Evolutionary conservation across 148 eudicot species (phyloP).

Genomic region (Hydrangea macrophylla): DNA sequence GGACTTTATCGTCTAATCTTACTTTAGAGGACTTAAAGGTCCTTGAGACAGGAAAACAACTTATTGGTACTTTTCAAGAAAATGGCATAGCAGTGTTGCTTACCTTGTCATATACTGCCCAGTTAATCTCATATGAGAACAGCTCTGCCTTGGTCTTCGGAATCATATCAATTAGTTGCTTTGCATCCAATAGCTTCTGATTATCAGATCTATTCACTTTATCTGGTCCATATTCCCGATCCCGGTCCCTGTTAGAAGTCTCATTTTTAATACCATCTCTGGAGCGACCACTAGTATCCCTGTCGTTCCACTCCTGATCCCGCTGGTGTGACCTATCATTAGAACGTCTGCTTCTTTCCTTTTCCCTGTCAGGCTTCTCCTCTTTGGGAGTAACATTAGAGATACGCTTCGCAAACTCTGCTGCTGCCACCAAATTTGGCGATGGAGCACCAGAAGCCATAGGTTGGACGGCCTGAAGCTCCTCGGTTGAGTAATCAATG

Average conservation of each 20-base stretch:
- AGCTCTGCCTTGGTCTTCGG: conserved; percentile 97
- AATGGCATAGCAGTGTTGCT: conserved; percentile 10
- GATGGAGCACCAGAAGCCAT: conserved; percentile 42
- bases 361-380: conserved; percentile 33
- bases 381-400: conserved; percentile 50
- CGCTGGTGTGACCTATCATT: conserved; percentile 45
- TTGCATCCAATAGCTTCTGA: conserved; percentile 59
- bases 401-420: conserved; percentile 68
- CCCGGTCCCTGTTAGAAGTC: conserved; percentile 21
- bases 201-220: conserved; percentile 27
- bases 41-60: not conserved
- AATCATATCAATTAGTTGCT: conserved; percentile 89
- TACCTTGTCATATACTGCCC: conserved; percentile 88
- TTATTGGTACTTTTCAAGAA: not conserved
- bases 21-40: not conserved
- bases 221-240: conserved; percentile 24
- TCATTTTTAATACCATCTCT: conserved; percentile 32
- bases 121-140: conserved; percentile 80
- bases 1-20: no score
- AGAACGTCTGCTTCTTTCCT: conserved; percentile 39
- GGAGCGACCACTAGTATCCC: conserved; percentile 24
- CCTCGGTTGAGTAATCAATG: conserved; percentile 90
- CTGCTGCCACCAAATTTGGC: conserved; percentile 47
- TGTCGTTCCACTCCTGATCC: conserved; percentile 28
- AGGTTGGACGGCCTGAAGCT: conserved; percentile 59